A percentile compares a stretch with the other conserved stretches of the same genome.
Conservation (phyloP, 352 stramenopile genomes). For the Globisporangium cylindrosporum region DNA sequence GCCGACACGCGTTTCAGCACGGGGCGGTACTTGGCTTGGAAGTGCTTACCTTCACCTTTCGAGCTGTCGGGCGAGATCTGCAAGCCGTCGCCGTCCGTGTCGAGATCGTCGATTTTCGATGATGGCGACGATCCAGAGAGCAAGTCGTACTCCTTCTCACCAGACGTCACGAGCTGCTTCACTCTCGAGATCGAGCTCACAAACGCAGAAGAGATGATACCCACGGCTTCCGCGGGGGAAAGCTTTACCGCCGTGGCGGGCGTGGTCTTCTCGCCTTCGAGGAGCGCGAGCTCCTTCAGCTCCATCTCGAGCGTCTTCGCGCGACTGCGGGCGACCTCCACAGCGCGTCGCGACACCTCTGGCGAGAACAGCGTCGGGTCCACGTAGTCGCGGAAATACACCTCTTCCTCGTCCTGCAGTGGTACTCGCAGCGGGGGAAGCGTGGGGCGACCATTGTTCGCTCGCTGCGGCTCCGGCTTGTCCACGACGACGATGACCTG, state of each 20-base stretch:
- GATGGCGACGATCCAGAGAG: conserved; percentile 47
- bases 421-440: conserved; percentile 24
- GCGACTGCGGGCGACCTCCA: conserved; percentile 79
- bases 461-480: conserved; percentile 21
- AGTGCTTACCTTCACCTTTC: conserved; percentile 58
- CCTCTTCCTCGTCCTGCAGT: conserved; percentile 31
- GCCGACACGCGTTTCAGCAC: conserved; percentile 79
- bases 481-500: conserved; percentile 45
- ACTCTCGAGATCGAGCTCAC: conserved; percentile 52
- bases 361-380: conserved; percentile 80
- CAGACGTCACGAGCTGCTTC: conserved; percentile 53
- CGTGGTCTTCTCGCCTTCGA: conserved; percentile 32
- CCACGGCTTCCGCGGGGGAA: conserved; percentile 54
- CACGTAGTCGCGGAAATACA: conserved; percentile 52
- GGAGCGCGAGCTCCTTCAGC: conserved; percentile 61
- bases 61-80: conserved; percentile 73
- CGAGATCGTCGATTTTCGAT: conserved; percentile 65
- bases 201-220: conserved; percentile 63
- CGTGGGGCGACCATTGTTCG: conserved; percentile 15
- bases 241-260: conserved; percentile 28
- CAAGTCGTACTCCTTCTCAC: conserved; percentile 73
- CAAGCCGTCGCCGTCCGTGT: conserved; percentile 78
- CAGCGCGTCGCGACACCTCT: conserved; percentile 75
- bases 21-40: conserved; percentile 44
- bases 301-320: conserved; percentile 70